Base-by-base conservation (phyloP, 2,329 filamentous ascomycete species). In the Shiraia bambusicola region DNA sequence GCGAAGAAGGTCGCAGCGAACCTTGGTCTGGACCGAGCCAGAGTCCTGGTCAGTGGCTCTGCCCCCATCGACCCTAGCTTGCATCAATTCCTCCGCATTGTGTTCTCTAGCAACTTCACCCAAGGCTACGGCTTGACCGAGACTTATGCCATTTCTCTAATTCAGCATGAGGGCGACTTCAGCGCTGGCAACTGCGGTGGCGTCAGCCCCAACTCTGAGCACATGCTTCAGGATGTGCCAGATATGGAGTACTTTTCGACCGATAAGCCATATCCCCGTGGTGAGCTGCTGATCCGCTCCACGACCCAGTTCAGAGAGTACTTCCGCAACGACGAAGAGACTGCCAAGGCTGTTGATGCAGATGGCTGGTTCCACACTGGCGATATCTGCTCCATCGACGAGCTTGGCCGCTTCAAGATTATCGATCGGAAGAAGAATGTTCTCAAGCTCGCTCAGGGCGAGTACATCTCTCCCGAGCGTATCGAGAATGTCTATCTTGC, bases 401-500 rank as follows among this genome's bases (percentile, higher is more conserved):
- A 83, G 54, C 71, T 87, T 63, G 93, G 93, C 49, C 88, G 91
- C 47, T 86, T 97, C 76, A 84, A 82, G 70, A 95, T 98, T 70
- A 86, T 98, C 59, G 93, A 98, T 71, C 90, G 93, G 59, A 86
- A 90, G 73, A 98, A 98, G 86, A 97, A 97, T 72, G 88, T 98
- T n/a, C 82, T 98, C 65, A 98, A 98, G 79, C 82, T 98, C 41
- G 85, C 92, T 0, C 93, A 98, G 71, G 93, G 93, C 68, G 93
- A 98, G 74, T 98, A 98, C 72, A 89, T 98, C 61, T 95, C 91
- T 1, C 93, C 93, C 11, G 93, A 98, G 74, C 88, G 91, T 42
- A 88, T 98, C 63, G 93, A 98, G 76, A 96, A 95, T 67, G 86
- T 95, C 26, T 94, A 91, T 69, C 77, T 94, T 49, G 88, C 87